These are phyloP conservation scores for Magnolia changhungtana DNA, from an alignment of 164 flowering plant species.

Conservation along the genomic window DNA sequence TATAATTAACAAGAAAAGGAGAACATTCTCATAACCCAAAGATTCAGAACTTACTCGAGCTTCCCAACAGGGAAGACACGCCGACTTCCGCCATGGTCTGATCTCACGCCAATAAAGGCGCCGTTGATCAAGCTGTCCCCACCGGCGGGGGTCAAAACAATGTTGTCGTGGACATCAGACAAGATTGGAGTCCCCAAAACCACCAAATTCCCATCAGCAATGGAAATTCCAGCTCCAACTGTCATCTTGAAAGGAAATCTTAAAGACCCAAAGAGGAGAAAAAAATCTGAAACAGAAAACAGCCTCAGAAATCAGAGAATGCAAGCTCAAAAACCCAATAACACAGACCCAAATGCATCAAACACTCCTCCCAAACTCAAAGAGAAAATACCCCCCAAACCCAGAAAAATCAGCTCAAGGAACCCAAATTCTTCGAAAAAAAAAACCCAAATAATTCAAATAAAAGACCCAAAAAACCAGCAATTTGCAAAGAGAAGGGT, in stretches of 20 bases:
- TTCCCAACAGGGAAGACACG: slow-evolving; percentile 71
- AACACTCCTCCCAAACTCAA: background rate
- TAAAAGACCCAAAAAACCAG: background rate
- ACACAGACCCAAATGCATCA: background rate
- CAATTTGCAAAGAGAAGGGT: background rate
- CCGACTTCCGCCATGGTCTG: slow-evolving; percentile 68
- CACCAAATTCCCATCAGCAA: slow-evolving; percentile 51
- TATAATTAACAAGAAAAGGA: background rate
- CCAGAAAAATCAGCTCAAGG: background rate
- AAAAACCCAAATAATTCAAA: background rate
- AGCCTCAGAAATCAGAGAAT: background rate
- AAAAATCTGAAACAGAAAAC: background rate
- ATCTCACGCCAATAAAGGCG: slow-evolving; percentile 69
- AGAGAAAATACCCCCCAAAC: background rate
- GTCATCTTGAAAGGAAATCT: slow-evolving; percentile 44
- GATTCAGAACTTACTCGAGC: slow-evolving; percentile 39
- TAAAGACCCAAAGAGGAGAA: background rate
- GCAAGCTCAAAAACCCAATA: background rate
- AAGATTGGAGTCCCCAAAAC: slow-evolving; percentile 55
- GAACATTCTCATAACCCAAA: background rate
- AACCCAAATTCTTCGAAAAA: background rate
- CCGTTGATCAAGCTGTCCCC: slow-evolving; percentile 46
- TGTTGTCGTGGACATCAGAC: slow-evolving; percentile 48
- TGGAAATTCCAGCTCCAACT: slow-evolving; percentile 62
- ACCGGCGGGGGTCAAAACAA: slow-evolving; percentile 51